Evolutionary conservation across 805 yeast genomes (phyloP).

Genomic region (Metschnikowia shivogae): DNA sequence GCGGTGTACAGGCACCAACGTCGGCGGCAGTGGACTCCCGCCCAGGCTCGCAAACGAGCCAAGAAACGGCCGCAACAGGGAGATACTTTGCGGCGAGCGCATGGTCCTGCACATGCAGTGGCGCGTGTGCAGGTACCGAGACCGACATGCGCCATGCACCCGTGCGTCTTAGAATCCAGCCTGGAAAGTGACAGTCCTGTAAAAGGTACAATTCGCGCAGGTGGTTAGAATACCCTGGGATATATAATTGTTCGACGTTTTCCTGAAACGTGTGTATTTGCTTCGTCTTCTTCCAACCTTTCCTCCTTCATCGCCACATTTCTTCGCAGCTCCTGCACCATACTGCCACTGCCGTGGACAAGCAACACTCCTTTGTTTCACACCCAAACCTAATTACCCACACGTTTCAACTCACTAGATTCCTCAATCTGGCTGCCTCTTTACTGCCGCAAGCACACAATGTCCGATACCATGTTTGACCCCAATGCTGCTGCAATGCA

Average conservation of each 20-base stretch:
- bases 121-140: neutral
- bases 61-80: neutral
- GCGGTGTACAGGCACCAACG: too few species aligned
- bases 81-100: neutral
- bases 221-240: neutral
- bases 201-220: neutral
- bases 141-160: constrained; percentile 4
- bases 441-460: neutral
- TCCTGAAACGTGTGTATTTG: neutral
- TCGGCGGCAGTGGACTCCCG: too few species aligned
- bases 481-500: constrained; percentile 1
- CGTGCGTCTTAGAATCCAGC: constrained; percentile 4
- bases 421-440: neutral
- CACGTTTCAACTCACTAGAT: too few species aligned
- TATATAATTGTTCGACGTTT: neutral
- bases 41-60: neutral
- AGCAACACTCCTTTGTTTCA: neutral
- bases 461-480: neutral
- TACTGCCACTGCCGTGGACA: neutral
- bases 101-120: neutral
- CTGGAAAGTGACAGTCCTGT: constrained; percentile 2
- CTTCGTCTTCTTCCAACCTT: neutral
- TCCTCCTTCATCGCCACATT: neutral
- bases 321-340: neutral
- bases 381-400: neutral